Percentiles rank a stretch among this genome's conserved stretches.
Conservation (phyloP, 106 monocot species). For the Allium sativum region DNA sequence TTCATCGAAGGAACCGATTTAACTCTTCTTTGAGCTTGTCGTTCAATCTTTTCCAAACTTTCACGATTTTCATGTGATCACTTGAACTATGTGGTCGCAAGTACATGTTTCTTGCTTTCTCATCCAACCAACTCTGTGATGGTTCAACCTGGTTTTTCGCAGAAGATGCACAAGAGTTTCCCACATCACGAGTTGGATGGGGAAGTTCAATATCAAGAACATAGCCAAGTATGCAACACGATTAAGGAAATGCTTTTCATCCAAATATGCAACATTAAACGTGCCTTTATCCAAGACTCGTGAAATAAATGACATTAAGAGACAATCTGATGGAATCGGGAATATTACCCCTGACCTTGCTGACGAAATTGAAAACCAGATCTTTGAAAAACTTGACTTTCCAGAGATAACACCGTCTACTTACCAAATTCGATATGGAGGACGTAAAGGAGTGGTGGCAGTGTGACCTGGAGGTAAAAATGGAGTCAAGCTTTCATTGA, state of each 20-base stretch:
- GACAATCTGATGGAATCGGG: constrained; percentile 85
- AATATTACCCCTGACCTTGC: constrained; percentile 79
- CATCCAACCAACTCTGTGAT: constrained; percentile 82
- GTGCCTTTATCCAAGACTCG: constrained; percentile 23
- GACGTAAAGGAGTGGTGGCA: constrained; percentile 88
- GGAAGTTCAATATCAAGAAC: constrained; percentile 57
- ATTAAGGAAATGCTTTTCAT: constrained; percentile 96
- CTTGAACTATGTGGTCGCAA: constrained; percentile 58
- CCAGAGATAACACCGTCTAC: constrained; percentile 67
- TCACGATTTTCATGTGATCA: no score
- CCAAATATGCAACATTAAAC: constrained; percentile 64
- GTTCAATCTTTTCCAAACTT: no score
- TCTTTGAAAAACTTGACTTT: constrained; percentile 52
- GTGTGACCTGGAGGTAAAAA: constrained; percentile 47
- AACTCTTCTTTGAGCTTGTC: no score
- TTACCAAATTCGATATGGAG: constrained; percentile 78
- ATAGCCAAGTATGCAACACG: constrained; percentile 87
- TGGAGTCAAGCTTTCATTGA: constrained; percentile 33
- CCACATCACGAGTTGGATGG: constrained; percentile 72
- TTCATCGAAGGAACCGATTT: no score
- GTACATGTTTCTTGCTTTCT: constrained; percentile 87
- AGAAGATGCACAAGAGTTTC: constrained; percentile 16
- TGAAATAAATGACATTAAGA: constrained; percentile 38
- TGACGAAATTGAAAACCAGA: constrained; percentile 47
- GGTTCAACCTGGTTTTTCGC: constrained; percentile 95